Evolutionary conservation across 2,329 filamentous ascomycete genomes (phyloP).

Genomic region (Daldinia sp.): DNA sequence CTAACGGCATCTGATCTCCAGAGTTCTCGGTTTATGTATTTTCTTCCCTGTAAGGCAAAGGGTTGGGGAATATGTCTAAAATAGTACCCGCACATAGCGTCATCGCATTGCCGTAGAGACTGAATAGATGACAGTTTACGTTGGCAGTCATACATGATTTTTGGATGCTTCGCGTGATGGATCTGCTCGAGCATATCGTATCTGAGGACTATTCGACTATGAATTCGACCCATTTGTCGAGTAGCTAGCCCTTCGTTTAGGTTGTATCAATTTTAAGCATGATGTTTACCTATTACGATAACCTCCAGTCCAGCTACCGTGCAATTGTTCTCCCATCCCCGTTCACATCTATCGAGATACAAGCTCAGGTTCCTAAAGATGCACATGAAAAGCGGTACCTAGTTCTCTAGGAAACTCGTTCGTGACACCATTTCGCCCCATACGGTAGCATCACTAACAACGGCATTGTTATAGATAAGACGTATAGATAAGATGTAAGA

Average conservation of each 20-base stretch:
- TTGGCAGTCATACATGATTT: background rate
- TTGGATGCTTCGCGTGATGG: background rate
- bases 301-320: background rate
- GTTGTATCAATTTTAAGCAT: too few species aligned
- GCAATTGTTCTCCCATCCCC: background rate
- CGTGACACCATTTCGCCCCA: background rate
- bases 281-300: too few species aligned
- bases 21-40: conserved; percentile 25
- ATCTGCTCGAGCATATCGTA: background rate
- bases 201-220: too few species aligned
- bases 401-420: background rate
- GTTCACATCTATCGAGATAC: background rate
- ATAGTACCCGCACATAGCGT: conserved; percentile 26
- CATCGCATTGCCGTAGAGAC: conserved; percentile 25
- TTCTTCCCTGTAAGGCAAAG: conserved; percentile 17
- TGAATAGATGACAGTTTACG: conserved; percentile 23
- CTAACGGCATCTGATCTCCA: conserved; percentile 19
- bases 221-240: background rate
- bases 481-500: too few species aligned
- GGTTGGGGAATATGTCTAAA: conserved; percentile 30
- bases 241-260: background rate
- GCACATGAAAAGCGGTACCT: background rate
- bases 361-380: background rate
- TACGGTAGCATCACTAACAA: background rate
- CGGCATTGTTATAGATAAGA: background rate